Base-by-base conservation (phyloP, 2,329 filamentous ascomycete species). In the Metarhizium sp. region DNA sequence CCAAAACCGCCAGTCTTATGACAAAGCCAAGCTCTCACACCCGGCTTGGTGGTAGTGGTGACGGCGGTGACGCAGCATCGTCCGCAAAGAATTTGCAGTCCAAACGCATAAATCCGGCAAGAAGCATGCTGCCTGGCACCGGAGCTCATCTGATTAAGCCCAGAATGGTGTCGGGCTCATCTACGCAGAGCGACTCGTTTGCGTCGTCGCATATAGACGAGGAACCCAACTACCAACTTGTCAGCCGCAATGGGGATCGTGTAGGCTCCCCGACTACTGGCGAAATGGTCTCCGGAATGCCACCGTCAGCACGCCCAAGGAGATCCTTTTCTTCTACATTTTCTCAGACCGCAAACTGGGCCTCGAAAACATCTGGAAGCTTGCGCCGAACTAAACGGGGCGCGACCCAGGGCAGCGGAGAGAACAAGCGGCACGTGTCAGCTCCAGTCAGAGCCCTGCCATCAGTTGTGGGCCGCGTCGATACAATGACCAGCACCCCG, bases 241-340 rank as follows among this genome's bases (percentile, higher is more conserved):
- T 53, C n/a, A 51, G 60, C 34, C 54, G 56, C 13, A 30, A 51
- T 16, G 52, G 62, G 38, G 52, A 59, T 11, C 57, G 58, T 34
- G 46, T 50, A 34, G 55, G 64, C 57, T 62, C 69, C 2, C 63
- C 38, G 7, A 20, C 25, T 14, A 46, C 18, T 11, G 34, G 67
- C 2, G 72, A 75, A 42, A 67, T 49, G 7, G 38, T 13, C 16
- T 45, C 67, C 32, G 45, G 51, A n/a, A 43, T 30, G 18, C 74
- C 73, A 2, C 73, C 75, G 2, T 71, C 74, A 7, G 77, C 74
- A 61, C 71, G 67, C 52, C 70, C 78, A 13, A 75, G 73, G 54
- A 75, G 78, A 57, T 84, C 82, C 16, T 70, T 81, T 30, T 85
- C 83, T 16, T 78, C 82, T 74, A 80, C 82, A 54, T 81, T 86